phyloP scores from a whole-genome alignment of 495 filamentous ascomycete genomes.

The Penicillium verhagenii region DNA sequence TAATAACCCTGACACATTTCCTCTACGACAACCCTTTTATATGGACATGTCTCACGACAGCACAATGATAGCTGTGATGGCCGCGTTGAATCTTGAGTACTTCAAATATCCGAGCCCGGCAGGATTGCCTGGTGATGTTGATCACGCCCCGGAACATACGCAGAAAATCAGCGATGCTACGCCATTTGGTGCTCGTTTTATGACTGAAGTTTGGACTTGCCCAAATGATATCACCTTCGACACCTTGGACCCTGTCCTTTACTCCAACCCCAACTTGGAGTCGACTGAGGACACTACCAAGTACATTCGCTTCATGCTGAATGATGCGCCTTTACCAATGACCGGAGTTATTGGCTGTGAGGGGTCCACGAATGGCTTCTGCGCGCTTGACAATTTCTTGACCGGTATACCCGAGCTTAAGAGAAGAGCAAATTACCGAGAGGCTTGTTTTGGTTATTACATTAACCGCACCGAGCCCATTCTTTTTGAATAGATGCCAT shows the following conservation, averaged over 20 bases:
- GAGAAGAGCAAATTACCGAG: conserved; percentile 27
- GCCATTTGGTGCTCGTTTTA: conserved; percentile 60
- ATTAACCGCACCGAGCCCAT: neutral
- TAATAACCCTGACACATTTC: conserved; percentile 45
- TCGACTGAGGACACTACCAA: conserved; percentile 16
- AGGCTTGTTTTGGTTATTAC: conserved; percentile 30
- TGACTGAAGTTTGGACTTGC: conserved; percentile 56
- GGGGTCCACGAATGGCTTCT: conserved; percentile 29
- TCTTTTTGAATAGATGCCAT: neutral
- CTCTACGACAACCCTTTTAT: conserved; percentile 51
- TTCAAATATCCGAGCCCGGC: conserved; percentile 50
- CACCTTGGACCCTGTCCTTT: conserved; percentile 20
- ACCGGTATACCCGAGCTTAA: conserved; percentile 16
- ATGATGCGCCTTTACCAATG: conserved; percentile 27
- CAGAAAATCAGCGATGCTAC: conserved; percentile 37
- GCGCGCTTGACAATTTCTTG: conserved; percentile 23
- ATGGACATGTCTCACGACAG: conserved; percentile 45
- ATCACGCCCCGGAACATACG: conserved; percentile 30
- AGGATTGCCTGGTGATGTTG: conserved; percentile 45
- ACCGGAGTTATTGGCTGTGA: conserved; percentile 24
- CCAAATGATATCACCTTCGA: conserved; percentile 19
- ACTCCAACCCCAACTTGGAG: conserved; percentile 27
- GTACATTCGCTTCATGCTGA: conserved; percentile 33
- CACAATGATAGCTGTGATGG: conserved; percentile 40
- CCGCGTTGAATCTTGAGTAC: conserved; percentile 48